A percentile compares a stretch with the other conserved stretches of the same genome.
Evolutionary conservation across 257 asterid species (phyloP).

Genomic region (Ilex asprella): DNA sequence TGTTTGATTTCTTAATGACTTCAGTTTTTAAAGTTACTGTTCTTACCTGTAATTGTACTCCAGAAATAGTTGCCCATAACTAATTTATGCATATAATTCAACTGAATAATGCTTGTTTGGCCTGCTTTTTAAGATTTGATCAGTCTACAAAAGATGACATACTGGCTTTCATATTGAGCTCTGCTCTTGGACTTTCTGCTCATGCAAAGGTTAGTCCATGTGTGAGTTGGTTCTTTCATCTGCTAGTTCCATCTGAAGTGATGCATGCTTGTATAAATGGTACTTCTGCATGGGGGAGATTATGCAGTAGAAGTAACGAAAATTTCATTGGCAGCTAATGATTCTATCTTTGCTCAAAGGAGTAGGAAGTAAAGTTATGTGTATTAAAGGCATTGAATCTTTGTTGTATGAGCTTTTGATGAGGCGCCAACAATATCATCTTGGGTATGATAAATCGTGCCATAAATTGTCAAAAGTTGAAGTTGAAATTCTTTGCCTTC

Average conservation of each 20-base stretch:
- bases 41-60: too few relatives aligned
- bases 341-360: slow-evolving; percentile 62
- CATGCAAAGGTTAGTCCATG: slow-evolving; percentile 62
- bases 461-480: slow-evolving; percentile 51
- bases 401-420: slow-evolving; percentile 54
- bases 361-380: slow-evolving; percentile 51
- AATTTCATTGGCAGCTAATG: slow-evolving; percentile 49
- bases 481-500: slow-evolving; percentile 57
- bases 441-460: slow-evolving; percentile 24
- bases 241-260: slow-evolving; percentile 2
- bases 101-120: not conserved
- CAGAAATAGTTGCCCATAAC: too few relatives aligned
- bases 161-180: slow-evolving; percentile 46
- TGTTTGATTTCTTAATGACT: too few relatives aligned
- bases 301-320: too few relatives aligned
- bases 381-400: slow-evolving; percentile 40
- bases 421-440: slow-evolving; percentile 36
- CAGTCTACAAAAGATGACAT: slow-evolving; percentile 51
- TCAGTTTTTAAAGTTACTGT: too few relatives aligned
- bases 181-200: slow-evolving; percentile 50
- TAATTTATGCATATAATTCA: too few relatives aligned
- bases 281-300: too few relatives aligned
- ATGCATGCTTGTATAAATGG: too few relatives aligned
- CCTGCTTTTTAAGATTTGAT: slow-evolving; percentile 52
- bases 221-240: slow-evolving; percentile 2